Evolutionary conservation across 768 basidiomycete species (phyloP), one percentile per base, ranked within the genome.

Genomic region (Tulasnella sp.): DNA sequence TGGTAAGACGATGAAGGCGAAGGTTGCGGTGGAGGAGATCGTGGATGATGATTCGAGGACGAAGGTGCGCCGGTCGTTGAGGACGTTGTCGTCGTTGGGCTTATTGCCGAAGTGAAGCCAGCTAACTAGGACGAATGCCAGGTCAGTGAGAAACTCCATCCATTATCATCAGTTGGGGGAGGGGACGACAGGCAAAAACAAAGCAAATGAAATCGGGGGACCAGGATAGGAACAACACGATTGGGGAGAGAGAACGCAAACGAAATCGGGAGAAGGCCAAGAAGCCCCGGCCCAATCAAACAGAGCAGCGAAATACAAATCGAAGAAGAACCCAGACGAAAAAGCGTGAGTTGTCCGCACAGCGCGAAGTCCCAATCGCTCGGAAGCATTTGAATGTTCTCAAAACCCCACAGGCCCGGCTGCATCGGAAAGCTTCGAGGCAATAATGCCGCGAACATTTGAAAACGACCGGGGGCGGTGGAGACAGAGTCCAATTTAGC

Each of bases 91-190:
- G 39, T 69, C 41, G 69, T 41, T 14, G 47, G 41, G 36, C 32
- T 59, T 36, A 44, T 69, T 59, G 47, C 35, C 41, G 41, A 35
- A 40, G 40, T 40, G 68, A 47, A 36, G 68, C 44, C 40, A 69
- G 68, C 68, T 69, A 69, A 69, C 68, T 69, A 69, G 40, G 67
- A 40, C 68, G 66, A 69, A 52, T 39, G 40, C 47, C 68, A 65
- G 63, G 42, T 69, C 68, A 69, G 68, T 47, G 42, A 16, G 9
- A 14, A 0, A 19, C 3, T 41, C 3, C 44, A 11, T 17, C 29
- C 29, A 16, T 26, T 29, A 8, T 32, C 26, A 34, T 37, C 41
- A 32, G 7, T 11, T 35, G 29, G 40, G 41, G 41, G 41, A 59
- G 32, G 68, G 42, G 42, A 69, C 11, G 1, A 26, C 39, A 40